Evolutionary conservation across 257 asterid genomes (phyloP), one percentile per base, ranked within the genome.

Genomic region (Solanum gracilifrons): DNA sequence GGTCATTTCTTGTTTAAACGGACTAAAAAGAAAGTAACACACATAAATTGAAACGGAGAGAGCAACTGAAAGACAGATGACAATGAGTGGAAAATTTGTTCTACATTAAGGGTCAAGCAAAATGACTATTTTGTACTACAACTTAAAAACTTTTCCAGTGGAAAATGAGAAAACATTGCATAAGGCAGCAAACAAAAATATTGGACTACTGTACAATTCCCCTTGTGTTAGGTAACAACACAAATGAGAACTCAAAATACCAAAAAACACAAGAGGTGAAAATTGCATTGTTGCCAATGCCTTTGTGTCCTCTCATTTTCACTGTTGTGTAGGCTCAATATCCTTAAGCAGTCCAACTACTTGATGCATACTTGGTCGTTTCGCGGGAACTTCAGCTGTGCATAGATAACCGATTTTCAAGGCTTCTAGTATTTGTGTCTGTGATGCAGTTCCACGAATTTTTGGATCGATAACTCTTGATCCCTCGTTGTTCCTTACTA

Each of bases 321-420:
- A 87, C 29, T 62, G 55, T 79, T 66, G 80, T 79, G 86, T 0
- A 39, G 74, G 87, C 68, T 86, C 85, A 77, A 89, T 89, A 83
- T 89, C 91, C 86, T 89, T 89, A 5, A 89, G 89, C 69, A 89
- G 89, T 83, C 91, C 91, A 87, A 89, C 91, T 6, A 89, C 91
- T 69, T 89, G 91, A 43, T 89, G 91, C 91, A 89, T 89, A 35
- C 87, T 89, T 16, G 91, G 91, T 43, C 91, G 84, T 87, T 89
- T 89, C 18, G 89, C 55, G 8, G 89, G 91, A 86, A 58, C 39
- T 11, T 87, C 91, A 20, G 91, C 91, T 31, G 91, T 89, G 89
- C 91, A 89, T 83, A 89, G 72, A 87, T 89, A 89, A 82, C 91
- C 91, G 69, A 89, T 89, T 86, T 89, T 89, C 75, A 89, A 87